phyloP scores from a whole-genome alignment of 495 filamentous ascomycete genomes.

The Cladorrhinum samala region DNA sequence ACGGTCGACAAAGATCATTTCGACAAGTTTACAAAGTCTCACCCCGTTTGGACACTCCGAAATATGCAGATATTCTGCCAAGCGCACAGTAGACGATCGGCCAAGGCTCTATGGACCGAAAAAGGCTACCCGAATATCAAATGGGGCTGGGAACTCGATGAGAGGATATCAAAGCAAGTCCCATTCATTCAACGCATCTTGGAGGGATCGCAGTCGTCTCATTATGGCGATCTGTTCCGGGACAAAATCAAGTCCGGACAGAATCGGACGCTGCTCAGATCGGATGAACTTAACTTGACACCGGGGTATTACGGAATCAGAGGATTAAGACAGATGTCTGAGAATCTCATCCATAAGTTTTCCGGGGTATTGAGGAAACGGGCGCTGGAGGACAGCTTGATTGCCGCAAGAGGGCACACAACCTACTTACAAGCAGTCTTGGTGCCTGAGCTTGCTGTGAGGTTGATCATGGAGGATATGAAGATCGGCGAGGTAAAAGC shows the following conservation, averaged over 20 bases:
- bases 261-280: constrained; percentile 55
- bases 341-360: constrained; percentile 59
- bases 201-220: constrained; percentile 46
- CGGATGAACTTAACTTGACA: constrained; percentile 40
- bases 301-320: constrained; percentile 83
- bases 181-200: constrained; percentile 53
- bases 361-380: constrained; percentile 56
- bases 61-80: constrained; percentile 66
- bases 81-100: constrained; percentile 56
- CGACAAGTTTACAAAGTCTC: constrained; percentile 36
- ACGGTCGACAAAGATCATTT: constrained; percentile 50
- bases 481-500: constrained; percentile 56
- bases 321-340: constrained; percentile 58
- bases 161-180: constrained; percentile 55
- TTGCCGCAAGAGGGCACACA: constrained; percentile 63
- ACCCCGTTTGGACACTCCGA: constrained; percentile 50
- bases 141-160: constrained; percentile 63
- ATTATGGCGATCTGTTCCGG: constrained; percentile 57
- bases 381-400: constrained; percentile 58
- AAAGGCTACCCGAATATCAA: constrained; percentile 73
- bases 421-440: constrained; percentile 79
- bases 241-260: constrained; percentile 53
- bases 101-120: constrained; percentile 53
- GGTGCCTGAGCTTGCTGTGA: constrained; percentile 74
- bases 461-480: constrained; percentile 85